phyloP scores from a whole-genome alignment of 257 asterid genomes.

The Nicotiana obtusifolia region DNA sequence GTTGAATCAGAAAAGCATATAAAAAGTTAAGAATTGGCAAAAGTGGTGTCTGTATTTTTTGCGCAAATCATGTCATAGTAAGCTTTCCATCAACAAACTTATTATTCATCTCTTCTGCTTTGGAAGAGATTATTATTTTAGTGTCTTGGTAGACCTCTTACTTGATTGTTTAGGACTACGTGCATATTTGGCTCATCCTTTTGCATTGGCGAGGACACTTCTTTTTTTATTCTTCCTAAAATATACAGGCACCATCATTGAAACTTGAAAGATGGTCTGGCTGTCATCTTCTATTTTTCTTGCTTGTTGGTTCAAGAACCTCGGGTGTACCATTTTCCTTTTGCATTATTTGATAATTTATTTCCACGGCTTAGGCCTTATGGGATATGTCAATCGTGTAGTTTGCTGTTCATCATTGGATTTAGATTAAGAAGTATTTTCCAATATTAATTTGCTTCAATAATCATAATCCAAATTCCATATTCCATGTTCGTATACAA shows the following conservation, averaged over 20 bases:
- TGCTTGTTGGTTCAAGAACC: not conserved
- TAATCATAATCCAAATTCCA: not conserved
- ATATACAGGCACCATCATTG: not conserved
- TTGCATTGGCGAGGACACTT: not conserved
- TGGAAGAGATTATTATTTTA: not conserved
- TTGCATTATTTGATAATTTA: not conserved
- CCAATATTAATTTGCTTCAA: not conserved
- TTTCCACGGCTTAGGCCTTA: not conserved
- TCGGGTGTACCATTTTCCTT: not conserved
- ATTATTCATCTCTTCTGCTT: not conserved
- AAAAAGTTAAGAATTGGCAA: not conserved
- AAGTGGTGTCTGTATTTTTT: not conserved
- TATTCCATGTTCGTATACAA: not conserved
- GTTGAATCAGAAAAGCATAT: not conserved
- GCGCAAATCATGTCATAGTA: not conserved
- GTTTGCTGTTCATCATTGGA: not conserved
- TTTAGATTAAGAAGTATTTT: not conserved
- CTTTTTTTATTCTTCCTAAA: not conserved
- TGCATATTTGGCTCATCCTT: not conserved
- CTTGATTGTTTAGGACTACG: not conserved
- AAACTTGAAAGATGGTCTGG: not conserved
- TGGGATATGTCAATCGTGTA: not conserved
- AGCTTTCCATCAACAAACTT: not conserved
- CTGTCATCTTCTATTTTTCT: not conserved
- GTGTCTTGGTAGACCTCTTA: not conserved